These are phyloP conservation scores for Amborella trichopoda DNA, from an alignment of 164 flowering plant genomes.

Conservation along the genomic window DNA sequence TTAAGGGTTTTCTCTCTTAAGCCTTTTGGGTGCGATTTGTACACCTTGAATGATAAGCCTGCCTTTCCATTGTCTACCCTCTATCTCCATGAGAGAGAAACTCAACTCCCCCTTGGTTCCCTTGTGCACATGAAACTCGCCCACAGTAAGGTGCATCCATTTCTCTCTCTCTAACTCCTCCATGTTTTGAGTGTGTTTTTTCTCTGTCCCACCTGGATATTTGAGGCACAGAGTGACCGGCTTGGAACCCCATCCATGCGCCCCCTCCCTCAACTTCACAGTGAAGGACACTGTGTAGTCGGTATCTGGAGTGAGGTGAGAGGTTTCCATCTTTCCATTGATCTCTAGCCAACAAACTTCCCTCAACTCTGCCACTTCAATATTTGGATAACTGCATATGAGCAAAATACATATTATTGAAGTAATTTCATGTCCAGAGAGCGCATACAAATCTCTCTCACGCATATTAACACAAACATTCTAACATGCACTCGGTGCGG, in stretches of 20 bases:
- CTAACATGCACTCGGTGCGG: too few species aligned
- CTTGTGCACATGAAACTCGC: conserved; percentile 19
- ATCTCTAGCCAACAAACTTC: conserved; percentile 83
- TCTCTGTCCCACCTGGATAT: conserved; percentile 34
- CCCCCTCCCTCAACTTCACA: conserved; percentile 39
- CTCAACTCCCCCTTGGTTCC: conserved; percentile 27
- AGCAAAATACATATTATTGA: neutral
- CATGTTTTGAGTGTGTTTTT: conserved; percentile 22
- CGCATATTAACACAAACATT: too few species aligned
- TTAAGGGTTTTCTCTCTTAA: too few species aligned
- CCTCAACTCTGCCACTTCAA: conserved; percentile 42
- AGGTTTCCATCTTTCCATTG: conserved; percentile 31
- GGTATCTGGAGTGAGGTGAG: conserved; percentile 34
- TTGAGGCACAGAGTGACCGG: conserved; percentile 47
- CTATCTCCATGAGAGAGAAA: conserved; percentile 32
- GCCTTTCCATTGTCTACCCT: conserved; percentile 50
- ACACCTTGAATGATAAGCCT: conserved; percentile 52
- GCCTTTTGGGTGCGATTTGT: conserved; percentile 33
- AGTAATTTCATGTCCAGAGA: too few species aligned
- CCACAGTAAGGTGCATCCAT: conserved; percentile 43
- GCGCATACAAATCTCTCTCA: too few species aligned
- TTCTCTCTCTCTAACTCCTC: conserved; percentile 19
- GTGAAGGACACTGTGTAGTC: conserved; percentile 35
- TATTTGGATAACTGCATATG: conserved; percentile 18
- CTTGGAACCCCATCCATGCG: conserved; percentile 55